phyloP scores from a whole-genome alignment of 495 filamentous ascomycete genomes.

The Neurospora hispaniola region DNA sequence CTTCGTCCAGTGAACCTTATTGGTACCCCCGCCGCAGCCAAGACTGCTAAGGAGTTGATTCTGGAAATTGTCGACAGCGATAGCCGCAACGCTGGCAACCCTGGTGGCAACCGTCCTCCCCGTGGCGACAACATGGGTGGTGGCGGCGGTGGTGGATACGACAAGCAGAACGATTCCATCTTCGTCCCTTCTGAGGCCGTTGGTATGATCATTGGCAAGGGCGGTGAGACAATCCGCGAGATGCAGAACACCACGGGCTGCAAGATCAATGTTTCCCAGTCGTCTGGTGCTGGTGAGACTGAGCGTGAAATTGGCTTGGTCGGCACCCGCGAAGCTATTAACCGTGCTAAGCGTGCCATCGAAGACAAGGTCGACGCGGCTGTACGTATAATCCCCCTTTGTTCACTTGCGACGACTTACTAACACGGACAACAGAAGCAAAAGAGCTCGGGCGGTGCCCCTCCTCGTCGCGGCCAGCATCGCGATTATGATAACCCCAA shows the following conservation, averaged over 20 bases:
- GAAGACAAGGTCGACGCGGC: conserved; percentile 82
- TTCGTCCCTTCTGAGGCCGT: conserved; percentile 75
- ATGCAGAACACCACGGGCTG: conserved; percentile 73
- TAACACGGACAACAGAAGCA: conserved; percentile 33
- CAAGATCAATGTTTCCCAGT: conserved; percentile 79
- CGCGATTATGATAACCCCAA: conserved; percentile 35
- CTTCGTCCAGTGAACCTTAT: conserved; percentile 78
- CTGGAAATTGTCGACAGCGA: conserved; percentile 84
- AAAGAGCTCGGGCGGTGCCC: conserved; percentile 39
- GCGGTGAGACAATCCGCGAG: conserved; percentile 77
- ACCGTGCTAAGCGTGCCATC: conserved; percentile 62
- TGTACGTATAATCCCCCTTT: conserved; percentile 35
- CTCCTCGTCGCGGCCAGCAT: conserved; percentile 30
- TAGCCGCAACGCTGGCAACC: conserved; percentile 42
- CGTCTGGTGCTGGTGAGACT: conserved; percentile 54
- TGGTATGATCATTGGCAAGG: conserved; percentile 85
- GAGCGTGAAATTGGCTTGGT: conserved; percentile 74
- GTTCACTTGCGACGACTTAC: conserved; percentile 2
- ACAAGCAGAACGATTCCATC: conserved; percentile 69
- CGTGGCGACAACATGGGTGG: conserved; percentile 14
- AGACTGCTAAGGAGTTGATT: conserved; percentile 64
- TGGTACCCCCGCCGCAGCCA: conserved; percentile 53
- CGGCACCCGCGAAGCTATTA: conserved; percentile 61
- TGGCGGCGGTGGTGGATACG: conserved; percentile 32
- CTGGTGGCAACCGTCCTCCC: conserved; percentile 4